Base-by-base conservation (phyloP, 208 protist species). In the Acanthamoeba lugdunensis region DNA sequence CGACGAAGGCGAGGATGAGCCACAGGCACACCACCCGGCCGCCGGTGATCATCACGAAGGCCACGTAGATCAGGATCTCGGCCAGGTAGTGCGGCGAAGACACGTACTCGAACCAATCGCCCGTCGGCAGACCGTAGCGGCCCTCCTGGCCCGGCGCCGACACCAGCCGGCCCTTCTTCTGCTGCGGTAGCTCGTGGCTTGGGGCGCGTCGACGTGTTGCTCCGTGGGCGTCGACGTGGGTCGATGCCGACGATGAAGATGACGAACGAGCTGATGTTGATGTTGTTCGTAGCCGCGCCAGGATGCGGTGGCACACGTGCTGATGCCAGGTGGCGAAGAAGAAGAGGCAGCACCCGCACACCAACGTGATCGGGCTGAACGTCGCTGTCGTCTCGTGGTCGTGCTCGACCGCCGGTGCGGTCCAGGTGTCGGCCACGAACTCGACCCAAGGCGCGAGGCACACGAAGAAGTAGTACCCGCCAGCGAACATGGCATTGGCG, bases 1-100 rank as follows among this genome's bases (percentile, higher is more conserved):
- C 28, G 11, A 77, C 69, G 28, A 77, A 77, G 21, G 69, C 69
- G n/a, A 77, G 28, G 37, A 77, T 77, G 69, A 77, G 69, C 69
- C 69, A 77, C 69, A 77, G 37, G 69, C 69, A 45, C 69, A 77
- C 28, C n/a, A n/a, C n/a, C 11, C 37, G 21, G 69, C 69, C 69
- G 18, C 28, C 4, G 37, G 69, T 77, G n/a, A 77, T 14, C 69
- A 77, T 18, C 30, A 77, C 37, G 28, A 77, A 77, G 30, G 69
- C 23, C n/a, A 77, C 69, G 69, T 77, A 77, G 69, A 77, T 77
- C n/a, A 77, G 69, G n/a, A 77, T 77, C 69, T 77, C 69, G 6
- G 69, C 69, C 30, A 77, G 69, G n/a, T 77, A 77, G 69, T 77
- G 69, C 69, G 69, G 69, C 37, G 69, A 77, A 5, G 69, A 77